Conservation (phyloP, 139 green algal species). For the Gonium pectorale region DNA sequence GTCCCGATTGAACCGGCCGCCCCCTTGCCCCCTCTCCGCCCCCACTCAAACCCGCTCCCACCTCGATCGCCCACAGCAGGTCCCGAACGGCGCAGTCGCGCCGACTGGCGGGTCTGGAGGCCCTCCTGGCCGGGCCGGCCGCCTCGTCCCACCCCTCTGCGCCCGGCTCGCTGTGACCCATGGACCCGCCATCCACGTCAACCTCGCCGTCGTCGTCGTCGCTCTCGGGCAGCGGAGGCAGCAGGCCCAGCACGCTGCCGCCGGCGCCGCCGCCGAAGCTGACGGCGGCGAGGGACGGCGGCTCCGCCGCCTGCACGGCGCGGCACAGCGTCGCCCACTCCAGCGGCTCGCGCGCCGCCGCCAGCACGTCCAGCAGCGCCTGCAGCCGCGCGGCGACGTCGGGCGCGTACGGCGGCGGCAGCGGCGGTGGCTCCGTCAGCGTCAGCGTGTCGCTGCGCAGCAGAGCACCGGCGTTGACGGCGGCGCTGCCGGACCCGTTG, state of each 20-base stretch:
- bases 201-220: background rate
- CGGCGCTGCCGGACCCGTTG: background rate
- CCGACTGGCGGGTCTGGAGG: too few species aligned
- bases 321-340: background rate
- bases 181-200: background rate
- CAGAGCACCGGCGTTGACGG: too few species aligned
- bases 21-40: too few species aligned
- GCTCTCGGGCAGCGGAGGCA: background rate
- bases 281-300: background rate
- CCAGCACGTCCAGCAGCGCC: slow-evolving; percentile 9
- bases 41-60: too few species aligned
- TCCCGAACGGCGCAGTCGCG: background rate
- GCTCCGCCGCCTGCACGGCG: background rate
- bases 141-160: too few species aligned
- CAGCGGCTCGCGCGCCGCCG: slow-evolving; percentile 30
- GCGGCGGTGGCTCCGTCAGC: slow-evolving; percentile 15
- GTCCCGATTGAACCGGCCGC: too few species aligned
- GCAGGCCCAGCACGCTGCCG: too few species aligned
- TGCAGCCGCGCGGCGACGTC: slow-evolving; percentile 36
- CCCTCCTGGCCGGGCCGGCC: too few species aligned
- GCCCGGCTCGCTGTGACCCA: background rate
- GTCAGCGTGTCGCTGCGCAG: too few species aligned
- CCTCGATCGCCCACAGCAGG: slow-evolving; percentile 39
- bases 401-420: slow-evolving; percentile 4
- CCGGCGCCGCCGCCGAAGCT: background rate